phyloP scores from a whole-genome alignment of 148 eudicot species.

The Nepenthes gracilis region DNA sequence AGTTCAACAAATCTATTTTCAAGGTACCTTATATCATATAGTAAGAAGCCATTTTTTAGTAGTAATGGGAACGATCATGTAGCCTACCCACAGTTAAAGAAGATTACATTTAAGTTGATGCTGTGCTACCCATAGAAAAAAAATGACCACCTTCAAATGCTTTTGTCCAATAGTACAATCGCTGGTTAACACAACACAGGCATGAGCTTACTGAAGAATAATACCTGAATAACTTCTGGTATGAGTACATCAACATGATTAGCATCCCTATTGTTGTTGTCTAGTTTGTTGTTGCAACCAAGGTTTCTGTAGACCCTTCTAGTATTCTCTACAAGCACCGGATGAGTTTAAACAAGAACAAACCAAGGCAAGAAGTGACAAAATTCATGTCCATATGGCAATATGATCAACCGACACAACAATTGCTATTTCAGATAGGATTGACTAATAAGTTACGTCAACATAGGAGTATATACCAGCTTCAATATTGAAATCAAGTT shows the following conservation, averaged over 20 bases:
- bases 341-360: neutral
- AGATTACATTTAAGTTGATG: too few species aligned
- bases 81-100: too few species aligned
- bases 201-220: neutral
- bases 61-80: too few species aligned
- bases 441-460: too few species aligned
- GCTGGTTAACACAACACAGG: too few species aligned
- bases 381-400: neutral
- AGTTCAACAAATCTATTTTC: too few species aligned
- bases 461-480: slow-evolving; percentile 47
- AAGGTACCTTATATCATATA: too few species aligned
- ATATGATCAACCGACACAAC: neutral
- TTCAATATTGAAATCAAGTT: slow-evolving; percentile 86
- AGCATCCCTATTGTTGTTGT: slow-evolving; percentile 18
- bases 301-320: slow-evolving; percentile 75
- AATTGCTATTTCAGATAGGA: too few species aligned
- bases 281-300: slow-evolving; percentile 43
- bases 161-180: too few species aligned
- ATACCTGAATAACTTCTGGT: slow-evolving; percentile 94
- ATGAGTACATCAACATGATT: slow-evolving; percentile 67
- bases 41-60: too few species aligned
- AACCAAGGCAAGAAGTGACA: neutral
- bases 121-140: too few species aligned
- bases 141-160: too few species aligned
- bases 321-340: slow-evolving; percentile 70